Evolutionary conservation across 2,329 filamentous ascomycete genomes (phyloP), one percentile per base, ranked within the genome.

Genomic region (Knoxdaviesia proteae): DNA sequence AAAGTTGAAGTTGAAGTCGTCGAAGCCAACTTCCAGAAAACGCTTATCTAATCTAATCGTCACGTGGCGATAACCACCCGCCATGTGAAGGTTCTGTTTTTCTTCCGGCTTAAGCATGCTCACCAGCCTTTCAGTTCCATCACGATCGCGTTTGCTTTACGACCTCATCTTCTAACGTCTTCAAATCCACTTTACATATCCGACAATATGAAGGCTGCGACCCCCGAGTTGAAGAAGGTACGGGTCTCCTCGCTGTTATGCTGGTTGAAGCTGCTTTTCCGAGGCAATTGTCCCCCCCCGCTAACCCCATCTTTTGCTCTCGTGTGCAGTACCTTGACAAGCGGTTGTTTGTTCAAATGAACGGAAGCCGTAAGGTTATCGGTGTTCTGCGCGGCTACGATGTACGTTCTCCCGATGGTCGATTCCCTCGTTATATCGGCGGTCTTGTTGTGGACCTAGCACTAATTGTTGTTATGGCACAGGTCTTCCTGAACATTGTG

Each of bases 151-250:
- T 20, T 20, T 20, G 20, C 20, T 20, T 20, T 20, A 20, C 20
- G 20, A 20, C 20, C 20, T 20, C 20, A 20, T 20, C 20, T 20
- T 20, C 20, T 20, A 20, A 20, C 20, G 20, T 20, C 20, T 20
- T 20, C 20, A 20, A 20, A 20, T 20, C 20, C 20, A 20, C 20
- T 20, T 2, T 3, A 20, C 20, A 20, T 20, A 8, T 33, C 40
- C 39, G 40, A 48, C 66, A 81, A 69, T 51, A 98, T 98, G 90
- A 84, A 90, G 66, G 88, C 92, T 77, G 87, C 90, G 60, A 90
- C 96, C 66, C 90, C 90, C 54, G 92, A 98, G 68, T 75, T 98
- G 49, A 98, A 96, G 67, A 98, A 96, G 77, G 90, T 92, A 64
- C 31, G 51, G 9, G 11, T 30, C 20, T 6, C 5, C 10, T 11